These are phyloP conservation scores for Talaromyces sp. DNA, from an alignment of 2,329 filamentous ascomycete species.

Conservation along the genomic window DNA sequence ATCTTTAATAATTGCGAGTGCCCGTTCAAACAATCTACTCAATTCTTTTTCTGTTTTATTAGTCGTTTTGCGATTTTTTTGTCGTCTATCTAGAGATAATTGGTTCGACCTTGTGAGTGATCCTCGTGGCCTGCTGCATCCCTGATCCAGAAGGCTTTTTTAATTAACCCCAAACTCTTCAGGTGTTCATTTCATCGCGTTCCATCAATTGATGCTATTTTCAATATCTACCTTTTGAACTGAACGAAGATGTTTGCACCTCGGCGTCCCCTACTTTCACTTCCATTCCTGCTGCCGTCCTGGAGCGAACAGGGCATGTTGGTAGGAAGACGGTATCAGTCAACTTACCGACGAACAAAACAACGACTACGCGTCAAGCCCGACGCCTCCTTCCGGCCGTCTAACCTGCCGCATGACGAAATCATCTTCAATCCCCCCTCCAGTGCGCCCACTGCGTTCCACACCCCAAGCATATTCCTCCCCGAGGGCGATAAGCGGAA, in stretches of 20 bases:
- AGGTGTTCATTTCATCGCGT: neutral
- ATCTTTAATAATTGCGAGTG: neutral
- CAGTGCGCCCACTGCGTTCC: slow-evolving; percentile 57
- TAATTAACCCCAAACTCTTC: neutral
- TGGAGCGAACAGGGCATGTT: slow-evolving; percentile 27
- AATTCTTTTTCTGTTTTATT: neutral
- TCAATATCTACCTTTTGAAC: neutral
- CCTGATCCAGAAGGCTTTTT: neutral
- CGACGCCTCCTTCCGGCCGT: slow-evolving; percentile 44
- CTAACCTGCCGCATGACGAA: slow-evolving; percentile 42
- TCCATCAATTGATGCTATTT: neutral
- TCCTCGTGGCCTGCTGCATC: neutral
- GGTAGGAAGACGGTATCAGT: slow-evolving; percentile 40
- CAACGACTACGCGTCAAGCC: slow-evolving; percentile 47
- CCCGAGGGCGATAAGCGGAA: slow-evolving; percentile 53
- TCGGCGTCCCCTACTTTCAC: slow-evolving; percentile 28
- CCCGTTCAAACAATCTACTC: neutral
- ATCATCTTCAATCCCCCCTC: slow-evolving; percentile 65
- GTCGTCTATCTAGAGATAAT: neutral
- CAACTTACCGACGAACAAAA: slow-evolving; percentile 46
- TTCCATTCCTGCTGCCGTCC: slow-evolving; percentile 37
- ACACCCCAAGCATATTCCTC: slow-evolving; percentile 61
- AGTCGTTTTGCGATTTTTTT: neutral
- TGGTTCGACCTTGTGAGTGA: neutral
- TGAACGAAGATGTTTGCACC: slow-evolving; percentile 13